Evolutionary conservation across 2,329 filamentous ascomycete genomes (phyloP).

Genomic region (Calonectria multiphialidica): DNA sequence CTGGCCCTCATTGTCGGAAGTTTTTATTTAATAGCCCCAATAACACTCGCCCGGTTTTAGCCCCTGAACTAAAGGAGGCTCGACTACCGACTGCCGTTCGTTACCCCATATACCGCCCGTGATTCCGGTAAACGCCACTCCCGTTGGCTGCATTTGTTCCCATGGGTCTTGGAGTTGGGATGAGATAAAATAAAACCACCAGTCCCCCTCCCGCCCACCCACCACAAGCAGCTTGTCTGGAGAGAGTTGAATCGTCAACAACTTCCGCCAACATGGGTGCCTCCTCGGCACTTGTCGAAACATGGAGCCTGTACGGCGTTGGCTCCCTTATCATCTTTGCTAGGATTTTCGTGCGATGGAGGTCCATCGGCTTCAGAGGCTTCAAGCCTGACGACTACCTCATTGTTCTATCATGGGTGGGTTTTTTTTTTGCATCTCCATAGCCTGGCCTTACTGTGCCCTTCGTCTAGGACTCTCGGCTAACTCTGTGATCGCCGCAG

Average conservation of each 20-base stretch:
- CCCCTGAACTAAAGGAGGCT: not conserved
- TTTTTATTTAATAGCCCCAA: not conserved
- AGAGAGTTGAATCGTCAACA: not conserved
- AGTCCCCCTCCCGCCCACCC: not conserved
- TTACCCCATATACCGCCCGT: constrained; percentile 8
- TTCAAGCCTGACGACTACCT: constrained; percentile 31
- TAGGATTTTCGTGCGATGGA: constrained; percentile 23
- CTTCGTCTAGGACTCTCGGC: not conserved
- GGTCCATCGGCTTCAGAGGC: constrained; percentile 17
- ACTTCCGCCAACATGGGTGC: constrained; percentile 16
- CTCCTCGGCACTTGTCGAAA: constrained; percentile 20
- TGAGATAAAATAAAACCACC: not conserved
- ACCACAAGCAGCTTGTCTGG: not conserved
- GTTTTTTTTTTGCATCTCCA: not conserved
- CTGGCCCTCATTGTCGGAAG: not conserved
- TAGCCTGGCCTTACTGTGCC: not conserved
- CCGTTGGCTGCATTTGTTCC: not conserved
- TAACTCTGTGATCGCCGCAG: not conserved
- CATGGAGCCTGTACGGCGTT: constrained; percentile 25
- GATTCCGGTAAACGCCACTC: constrained; percentile 3
- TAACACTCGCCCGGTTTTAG: not conserved
- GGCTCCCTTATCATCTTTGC: constrained; percentile 28
- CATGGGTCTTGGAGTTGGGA: not conserved
- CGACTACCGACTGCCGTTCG: not conserved
- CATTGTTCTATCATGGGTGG: constrained; percentile 29